Base-by-base conservation (phyloP, 805 yeast genomes). In the Metschnikowia borealis region DNA sequence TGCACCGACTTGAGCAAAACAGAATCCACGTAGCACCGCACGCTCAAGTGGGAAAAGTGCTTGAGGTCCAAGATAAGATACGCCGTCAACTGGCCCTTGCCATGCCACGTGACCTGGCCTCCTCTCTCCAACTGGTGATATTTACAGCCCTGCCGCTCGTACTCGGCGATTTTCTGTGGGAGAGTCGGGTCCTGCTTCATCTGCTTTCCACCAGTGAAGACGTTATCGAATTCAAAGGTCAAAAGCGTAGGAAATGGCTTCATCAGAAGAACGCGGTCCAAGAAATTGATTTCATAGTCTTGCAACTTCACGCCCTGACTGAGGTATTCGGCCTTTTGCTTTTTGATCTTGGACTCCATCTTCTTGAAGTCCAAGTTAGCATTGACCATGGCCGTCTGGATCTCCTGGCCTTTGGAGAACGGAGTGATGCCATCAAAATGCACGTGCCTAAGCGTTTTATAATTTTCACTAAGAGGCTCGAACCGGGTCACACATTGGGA, bases 31-130 rank as follows among this genome's bases (percentile, higher is more conserved):
- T 79, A 83, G 63, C 89, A 85, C 55, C 82, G 75, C 1, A 86
- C 81, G 0, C 84, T 74, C 43, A 87, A 68, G 45, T 77, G 68
- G 33, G 69, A 59, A 58, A 87, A 86, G 32, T 79, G 75, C 54
- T 78, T 76, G 48, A 94, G 70, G 64, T 94, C 72, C 47, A 74
- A 48, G 1, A 94, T 77, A 10, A 94, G 84, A 62, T 92, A 94
- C 5, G 89, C 82, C 2, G 91, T 96, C 36, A 89, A 63, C 67
- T 94, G 99, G 0, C 99, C 99, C 1, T 94, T 87, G 0, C 98
- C 98, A 69, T 94, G 99, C 74, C 88, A 94, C 0, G 99, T 94
- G 1, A 94, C 82, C 64, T 94, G 96, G 0, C 99, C 99, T 14
- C 99, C 99, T 54, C 99, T 74, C 48, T 82, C 82, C 0, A 94